These are phyloP conservation scores for Daldinia bambusicola DNA, from an alignment of 495 filamentous ascomycete genomes.

Conservation along the genomic window DNA sequence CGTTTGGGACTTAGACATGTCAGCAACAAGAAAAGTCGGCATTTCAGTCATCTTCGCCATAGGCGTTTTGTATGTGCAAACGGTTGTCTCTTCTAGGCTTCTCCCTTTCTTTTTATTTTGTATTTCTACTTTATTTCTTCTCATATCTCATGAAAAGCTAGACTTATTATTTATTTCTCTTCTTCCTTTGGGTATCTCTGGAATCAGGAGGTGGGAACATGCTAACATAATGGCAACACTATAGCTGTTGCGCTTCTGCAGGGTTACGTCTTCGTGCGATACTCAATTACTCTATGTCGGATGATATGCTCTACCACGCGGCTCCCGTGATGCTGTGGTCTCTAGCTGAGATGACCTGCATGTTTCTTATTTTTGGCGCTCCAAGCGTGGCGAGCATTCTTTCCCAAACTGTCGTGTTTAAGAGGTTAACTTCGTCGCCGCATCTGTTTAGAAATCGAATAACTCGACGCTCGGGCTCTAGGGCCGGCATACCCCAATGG, in stretches of 20 bases:
- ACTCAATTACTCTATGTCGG: constrained; percentile 36
- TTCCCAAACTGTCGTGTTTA: constrained; percentile 28
- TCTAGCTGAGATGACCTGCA: constrained; percentile 48
- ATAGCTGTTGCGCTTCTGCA: constrained; percentile 39
- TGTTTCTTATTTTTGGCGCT: constrained; percentile 47
- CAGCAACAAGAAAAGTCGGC: constrained; percentile 42
- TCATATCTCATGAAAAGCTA: background rate
- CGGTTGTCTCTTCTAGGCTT: background rate
- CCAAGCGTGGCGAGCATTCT: constrained; percentile 45
- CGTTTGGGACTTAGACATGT: constrained; percentile 49
- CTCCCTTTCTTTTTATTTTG: background rate
- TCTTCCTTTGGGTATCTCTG: background rate
- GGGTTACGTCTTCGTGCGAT: constrained; percentile 47
- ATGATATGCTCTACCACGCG: constrained; percentile 41
- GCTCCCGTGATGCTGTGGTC: constrained; percentile 46
- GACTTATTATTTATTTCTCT: constrained; percentile 13
- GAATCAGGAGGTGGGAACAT: background rate
- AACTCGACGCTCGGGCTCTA: background rate
- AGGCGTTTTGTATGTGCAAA: constrained; percentile 49
- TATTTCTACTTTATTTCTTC: background rate
- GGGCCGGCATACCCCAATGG: constrained; percentile 27
- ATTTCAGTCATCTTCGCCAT: constrained; percentile 51
- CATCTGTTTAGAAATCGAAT: constrained; percentile 23
- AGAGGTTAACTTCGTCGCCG: constrained; percentile 27
- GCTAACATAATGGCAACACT: background rate